Conservation (phyloP, 73 alveolate species). For the Tetrahymena elliotti region DNA sequence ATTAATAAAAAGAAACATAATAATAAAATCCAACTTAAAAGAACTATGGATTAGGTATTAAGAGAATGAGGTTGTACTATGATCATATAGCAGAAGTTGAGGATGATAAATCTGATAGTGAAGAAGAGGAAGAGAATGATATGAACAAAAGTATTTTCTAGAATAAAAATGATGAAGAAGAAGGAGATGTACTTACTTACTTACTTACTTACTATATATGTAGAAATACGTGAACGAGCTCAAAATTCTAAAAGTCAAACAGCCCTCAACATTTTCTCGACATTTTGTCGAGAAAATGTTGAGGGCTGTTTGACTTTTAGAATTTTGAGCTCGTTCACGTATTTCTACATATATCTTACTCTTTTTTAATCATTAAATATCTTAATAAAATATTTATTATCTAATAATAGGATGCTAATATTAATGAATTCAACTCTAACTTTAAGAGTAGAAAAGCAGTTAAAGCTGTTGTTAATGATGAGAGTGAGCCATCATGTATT, state of each 20-base stretch:
- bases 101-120: neutral
- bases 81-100: neutral
- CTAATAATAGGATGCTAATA: neutral
- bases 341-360: no score
- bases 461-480: slow-evolving; percentile 21
- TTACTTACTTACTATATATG: neutral
- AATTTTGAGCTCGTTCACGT: no score
- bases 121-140: neutral
- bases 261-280: no score
- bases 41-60: neutral
- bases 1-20: no score
- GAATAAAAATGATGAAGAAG: neutral
- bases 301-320: no score
- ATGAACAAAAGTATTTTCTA: neutral
- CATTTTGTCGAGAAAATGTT: no score
- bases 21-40: neutral
- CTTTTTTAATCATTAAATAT: neutral
- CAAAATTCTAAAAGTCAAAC: no score
- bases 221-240: no score
- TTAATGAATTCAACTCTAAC: slow-evolving; percentile 7
- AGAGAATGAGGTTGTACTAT: neutral
- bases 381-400: neutral
- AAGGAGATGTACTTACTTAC: neutral
- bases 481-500: slow-evolving; percentile 6
- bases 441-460: slow-evolving; percentile 28